Base-by-base conservation (phyloP, 371 early-diverging fungal genomes). In the Ecytonucleospora hepatopenaei region DNA sequence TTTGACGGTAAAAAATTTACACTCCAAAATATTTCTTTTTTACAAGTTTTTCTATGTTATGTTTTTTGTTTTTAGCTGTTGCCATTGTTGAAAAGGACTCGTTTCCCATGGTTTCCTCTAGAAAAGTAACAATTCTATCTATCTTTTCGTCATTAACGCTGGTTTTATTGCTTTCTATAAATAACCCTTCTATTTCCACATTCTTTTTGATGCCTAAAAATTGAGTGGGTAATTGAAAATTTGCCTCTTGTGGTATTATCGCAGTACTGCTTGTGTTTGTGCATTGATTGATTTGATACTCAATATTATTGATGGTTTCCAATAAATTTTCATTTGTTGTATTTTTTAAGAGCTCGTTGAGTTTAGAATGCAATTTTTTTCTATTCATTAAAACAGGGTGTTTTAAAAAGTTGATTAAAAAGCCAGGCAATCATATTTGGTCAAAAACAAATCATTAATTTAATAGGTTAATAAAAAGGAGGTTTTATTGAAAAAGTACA, bases 151-250 rank as follows among this genome's bases (percentile, higher is more conserved):
- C 21, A 51, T 51, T 19, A 4, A 51, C 53, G 21, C 26, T 51
- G 53, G 19, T 4, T 5, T 24, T 51, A 24, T 24, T 51, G 53
- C 23, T 8, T 17, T 34, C 23, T 24, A 58, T 24, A 47, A 51
- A 17, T 5, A 53, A 48, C 33, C 61, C 59, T 34, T 73, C 60
- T 19, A 56, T 49, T 21, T 57, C 59, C 23, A 61, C 54, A 59
- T 72, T 71, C 19, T 23, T 66, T 27, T 48, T 62, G 0, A 71
- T 72, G 17, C 59, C 64, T 24, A 78, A 61, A 62, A 78, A 71
- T 21, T 67, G 30, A 48, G 74, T 75, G 1, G 75, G 73, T 12
- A 78, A 40, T 61, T 74, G 78, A 60, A 72, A 72, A 48, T 78
- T 78, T 1, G 69, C 57, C 19, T 69, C 71, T 0, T 33, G 32